Conservation (phyloP, 768 basidiomycete genomes). For the Pleurotus sapidus region DNA sequence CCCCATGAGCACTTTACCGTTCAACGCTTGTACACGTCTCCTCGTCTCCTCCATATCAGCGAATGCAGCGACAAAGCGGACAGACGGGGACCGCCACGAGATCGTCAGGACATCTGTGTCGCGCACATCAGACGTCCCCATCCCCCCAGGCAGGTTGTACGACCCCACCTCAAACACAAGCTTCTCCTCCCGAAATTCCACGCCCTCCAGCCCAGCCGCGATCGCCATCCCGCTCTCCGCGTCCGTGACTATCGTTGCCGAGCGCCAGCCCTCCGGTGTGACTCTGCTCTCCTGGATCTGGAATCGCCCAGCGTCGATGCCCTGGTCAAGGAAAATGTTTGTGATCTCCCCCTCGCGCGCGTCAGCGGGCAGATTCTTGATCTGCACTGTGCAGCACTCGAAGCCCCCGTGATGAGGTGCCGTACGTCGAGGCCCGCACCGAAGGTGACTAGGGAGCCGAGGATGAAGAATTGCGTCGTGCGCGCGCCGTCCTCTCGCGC, state of each 20-base stretch:
- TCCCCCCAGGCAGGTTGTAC: constrained; percentile 35
- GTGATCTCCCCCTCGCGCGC: constrained; percentile 36
- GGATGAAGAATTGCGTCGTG: constrained; percentile 38
- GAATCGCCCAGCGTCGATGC: constrained; percentile 30
- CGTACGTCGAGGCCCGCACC: constrained; percentile 46
- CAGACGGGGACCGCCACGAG: constrained; percentile 49
- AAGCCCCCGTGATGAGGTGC: constrained; percentile 49
- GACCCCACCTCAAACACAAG: constrained; percentile 41
- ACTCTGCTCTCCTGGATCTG: constrained; percentile 30
- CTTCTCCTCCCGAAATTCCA: constrained; percentile 41
- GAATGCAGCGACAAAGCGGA: constrained; percentile 42
- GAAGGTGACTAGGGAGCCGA: constrained; percentile 48
- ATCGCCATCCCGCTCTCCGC: constrained; percentile 37
- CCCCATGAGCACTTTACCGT: constrained; percentile 32
- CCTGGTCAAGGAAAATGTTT: constrained; percentile 41
- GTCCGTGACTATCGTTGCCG: constrained; percentile 42
- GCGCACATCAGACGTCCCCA: constrained; percentile 32
- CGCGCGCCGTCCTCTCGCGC: constrained; percentile 36
- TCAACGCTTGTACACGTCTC: constrained; percentile 31
- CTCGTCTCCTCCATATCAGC: constrained; percentile 25
- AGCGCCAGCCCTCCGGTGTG: constrained; percentile 19
- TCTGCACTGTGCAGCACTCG: constrained; percentile 44
- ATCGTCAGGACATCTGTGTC: constrained; percentile 41
- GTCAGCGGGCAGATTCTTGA: constrained; percentile 43
- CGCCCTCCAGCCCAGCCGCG: constrained; percentile 43